phyloP scores from a whole-genome alignment of 2,329 filamentous ascomycete species.

The Fusarium chuoi region DNA sequence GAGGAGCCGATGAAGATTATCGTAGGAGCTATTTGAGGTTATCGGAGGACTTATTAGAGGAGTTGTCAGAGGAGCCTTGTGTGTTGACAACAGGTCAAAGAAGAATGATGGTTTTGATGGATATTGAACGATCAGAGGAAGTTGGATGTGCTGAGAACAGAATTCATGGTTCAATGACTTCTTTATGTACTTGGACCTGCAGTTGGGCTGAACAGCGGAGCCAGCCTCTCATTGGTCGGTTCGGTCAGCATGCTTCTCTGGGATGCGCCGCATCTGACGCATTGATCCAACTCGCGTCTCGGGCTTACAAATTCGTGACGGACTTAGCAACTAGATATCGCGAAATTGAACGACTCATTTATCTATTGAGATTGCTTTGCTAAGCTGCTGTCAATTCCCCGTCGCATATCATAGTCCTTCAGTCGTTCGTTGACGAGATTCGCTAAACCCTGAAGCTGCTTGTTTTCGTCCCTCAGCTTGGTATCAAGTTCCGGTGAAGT shows the following conservation, averaged over 20 bases:
- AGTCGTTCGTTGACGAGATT: constrained; percentile 46
- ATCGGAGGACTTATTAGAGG: fast-evolving
- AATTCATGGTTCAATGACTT: background rate
- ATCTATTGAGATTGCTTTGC: background rate
- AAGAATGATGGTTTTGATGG: background rate
- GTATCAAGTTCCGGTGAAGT: constrained; percentile 42
- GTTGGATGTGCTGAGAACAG: background rate
- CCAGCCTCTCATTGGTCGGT: constrained; percentile 21
- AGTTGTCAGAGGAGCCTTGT: background rate
- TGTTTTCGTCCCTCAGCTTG: constrained; percentile 46
- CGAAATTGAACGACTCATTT: fast-evolving
- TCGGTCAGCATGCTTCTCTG: constrained; percentile 22
- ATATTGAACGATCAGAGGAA: fast-evolving
- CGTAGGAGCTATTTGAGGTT: fast-evolving
- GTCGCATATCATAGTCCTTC: constrained; percentile 42
- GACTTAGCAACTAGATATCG: background rate
- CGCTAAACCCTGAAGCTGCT: constrained; percentile 46
- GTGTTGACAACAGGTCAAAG: fast-evolving
- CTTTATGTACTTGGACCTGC: constrained; percentile 15
- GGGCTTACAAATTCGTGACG: background rate
- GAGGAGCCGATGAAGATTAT: background rate
- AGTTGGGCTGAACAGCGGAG: background rate
- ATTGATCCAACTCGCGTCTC: background rate
- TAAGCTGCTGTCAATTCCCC: background rate
- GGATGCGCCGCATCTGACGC: background rate